A percentile compares a stretch with the other conserved stretches of the same genome.
Conservation (phyloP, 2,329 filamentous ascomycete species). For the Thelonectria discophora region DNA sequence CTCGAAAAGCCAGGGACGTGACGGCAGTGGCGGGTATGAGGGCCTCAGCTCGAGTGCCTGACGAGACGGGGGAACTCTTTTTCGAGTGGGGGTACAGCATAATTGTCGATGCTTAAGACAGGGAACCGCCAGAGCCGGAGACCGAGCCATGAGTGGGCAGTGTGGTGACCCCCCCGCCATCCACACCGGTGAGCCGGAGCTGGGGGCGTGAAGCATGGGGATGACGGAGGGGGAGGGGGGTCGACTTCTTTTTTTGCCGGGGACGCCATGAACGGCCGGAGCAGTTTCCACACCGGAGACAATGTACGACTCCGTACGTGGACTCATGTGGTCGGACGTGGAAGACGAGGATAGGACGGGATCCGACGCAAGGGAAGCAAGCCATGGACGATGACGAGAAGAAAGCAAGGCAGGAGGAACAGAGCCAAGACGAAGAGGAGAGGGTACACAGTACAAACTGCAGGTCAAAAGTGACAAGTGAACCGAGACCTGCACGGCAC, state of each 20-base stretch:
- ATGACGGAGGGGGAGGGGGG: slow-evolving; percentile 13
- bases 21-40: slow-evolving; percentile 14
- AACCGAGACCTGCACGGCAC: slow-evolving; percentile 21
- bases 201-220: slow-evolving; percentile 24
- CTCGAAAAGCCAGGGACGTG: slow-evolving; percentile 32
- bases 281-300: slow-evolving; percentile 26
- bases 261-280: slow-evolving; percentile 23
- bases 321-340: slow-evolving; percentile 34
- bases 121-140: slow-evolving; percentile 25
- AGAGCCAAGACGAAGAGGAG: slow-evolving; percentile 12
- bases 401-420: not conserved
- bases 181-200: slow-evolving; percentile 41
- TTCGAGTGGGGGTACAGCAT: slow-evolving; percentile 31
- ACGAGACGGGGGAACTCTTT: slow-evolving; percentile 14
- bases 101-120: slow-evolving; percentile 9
- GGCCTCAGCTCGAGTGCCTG: slow-evolving; percentile 22
- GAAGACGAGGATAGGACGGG: slow-evolving; percentile 17
- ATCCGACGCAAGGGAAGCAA: slow-evolving; percentile 28
- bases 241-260: slow-evolving; percentile 11
- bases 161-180: slow-evolving; percentile 22
- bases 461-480: slow-evolving; percentile 7
- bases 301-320: slow-evolving; percentile 29
- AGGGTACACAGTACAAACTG: slow-evolving; percentile 24
- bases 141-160: slow-evolving; percentile 20
- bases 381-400: not conserved